These are phyloP conservation scores for Lodderomyces margitis DNA, from an alignment of 1,139 yeast species.

Conservation along the genomic window DNA sequence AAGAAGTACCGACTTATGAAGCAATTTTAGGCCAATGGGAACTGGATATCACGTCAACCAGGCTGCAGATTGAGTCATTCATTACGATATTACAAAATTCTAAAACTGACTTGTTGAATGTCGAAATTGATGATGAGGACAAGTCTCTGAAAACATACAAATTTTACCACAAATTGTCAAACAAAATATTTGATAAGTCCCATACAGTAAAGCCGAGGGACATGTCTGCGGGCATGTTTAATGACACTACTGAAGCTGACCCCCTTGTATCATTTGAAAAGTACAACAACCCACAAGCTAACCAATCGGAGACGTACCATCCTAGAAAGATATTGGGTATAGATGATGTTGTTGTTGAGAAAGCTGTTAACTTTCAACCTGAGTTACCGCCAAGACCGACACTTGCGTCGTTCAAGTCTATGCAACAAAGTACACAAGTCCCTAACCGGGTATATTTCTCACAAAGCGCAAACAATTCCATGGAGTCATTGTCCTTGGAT, in stretches of 20 bases:
- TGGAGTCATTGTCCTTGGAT: conserved; percentile 19
- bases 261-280: conserved; percentile 32
- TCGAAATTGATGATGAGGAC: conserved; percentile 32
- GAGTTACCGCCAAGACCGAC: conserved; percentile 33
- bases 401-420: conserved; percentile 7
- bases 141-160: conserved; percentile 24
- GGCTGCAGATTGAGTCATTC: conserved; percentile 39
- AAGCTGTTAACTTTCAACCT: conserved; percentile 5
- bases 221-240: conserved; percentile 31
- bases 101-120: conserved; percentile 31
- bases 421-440: background rate
- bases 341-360: conserved; percentile 21
- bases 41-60: conserved; percentile 26
- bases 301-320: conserved; percentile 30
- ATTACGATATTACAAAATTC: conserved; percentile 28
- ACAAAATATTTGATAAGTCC: conserved; percentile 21
- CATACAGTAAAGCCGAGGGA: conserved; percentile 31
- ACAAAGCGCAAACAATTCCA: conserved; percentile 14
- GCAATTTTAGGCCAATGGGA: conserved; percentile 37
- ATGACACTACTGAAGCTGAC: conserved; percentile 32
- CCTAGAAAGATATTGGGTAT: conserved; percentile 25
- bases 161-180: conserved; percentile 28
- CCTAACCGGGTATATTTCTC: background rate
- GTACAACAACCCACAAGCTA: conserved; percentile 27
- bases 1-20: conserved; percentile 19